These are phyloP conservation scores for Anisodus tanguticus DNA, from an alignment of 257 asterid species.

Conservation along the genomic window DNA sequence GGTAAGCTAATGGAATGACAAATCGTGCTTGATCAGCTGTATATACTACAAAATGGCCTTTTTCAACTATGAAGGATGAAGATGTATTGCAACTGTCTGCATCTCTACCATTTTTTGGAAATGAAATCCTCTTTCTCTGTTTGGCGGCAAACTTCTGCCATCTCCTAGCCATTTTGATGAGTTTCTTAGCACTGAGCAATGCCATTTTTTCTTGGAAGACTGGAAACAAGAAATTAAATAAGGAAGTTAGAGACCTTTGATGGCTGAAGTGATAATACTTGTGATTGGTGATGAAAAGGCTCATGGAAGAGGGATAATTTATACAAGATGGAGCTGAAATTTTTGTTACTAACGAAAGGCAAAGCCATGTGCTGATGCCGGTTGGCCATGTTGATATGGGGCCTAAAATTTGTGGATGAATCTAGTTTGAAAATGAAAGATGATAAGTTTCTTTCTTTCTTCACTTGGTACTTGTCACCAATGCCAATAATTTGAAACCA, in stretches of 20 bases:
- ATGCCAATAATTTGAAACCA: neutral
- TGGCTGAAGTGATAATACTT: neutral
- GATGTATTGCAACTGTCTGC: neutral
- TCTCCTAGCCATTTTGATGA: neutral
- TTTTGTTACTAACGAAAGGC: neutral
- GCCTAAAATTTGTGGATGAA: neutral
- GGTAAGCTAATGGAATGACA: slow-evolving; percentile 38
- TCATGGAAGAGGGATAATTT: neutral
- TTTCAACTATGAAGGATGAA: neutral
- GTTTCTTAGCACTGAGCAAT: neutral
- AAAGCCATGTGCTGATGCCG: neutral
- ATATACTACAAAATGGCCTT: slow-evolving; percentile 47
- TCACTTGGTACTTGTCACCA: neutral
- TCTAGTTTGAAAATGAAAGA: neutral
- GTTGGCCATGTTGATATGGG: neutral
- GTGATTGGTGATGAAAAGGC: neutral
- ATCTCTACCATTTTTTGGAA: neutral
- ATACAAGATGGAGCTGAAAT: neutral
- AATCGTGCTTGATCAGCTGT: slow-evolving; percentile 40
- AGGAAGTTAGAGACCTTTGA: neutral
- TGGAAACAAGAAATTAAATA: neutral
- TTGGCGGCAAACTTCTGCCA: neutral
- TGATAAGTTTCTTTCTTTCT: neutral
- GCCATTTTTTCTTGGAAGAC: neutral
- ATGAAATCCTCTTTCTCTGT: neutral